A percentile compares a stretch with the other conserved stretches of the same genome.
These are phyloP conservation scores for Apiospora pterosperma DNA, from an alignment of 2,329 filamentous ascomycete species.

Conservation along the genomic window DNA sequence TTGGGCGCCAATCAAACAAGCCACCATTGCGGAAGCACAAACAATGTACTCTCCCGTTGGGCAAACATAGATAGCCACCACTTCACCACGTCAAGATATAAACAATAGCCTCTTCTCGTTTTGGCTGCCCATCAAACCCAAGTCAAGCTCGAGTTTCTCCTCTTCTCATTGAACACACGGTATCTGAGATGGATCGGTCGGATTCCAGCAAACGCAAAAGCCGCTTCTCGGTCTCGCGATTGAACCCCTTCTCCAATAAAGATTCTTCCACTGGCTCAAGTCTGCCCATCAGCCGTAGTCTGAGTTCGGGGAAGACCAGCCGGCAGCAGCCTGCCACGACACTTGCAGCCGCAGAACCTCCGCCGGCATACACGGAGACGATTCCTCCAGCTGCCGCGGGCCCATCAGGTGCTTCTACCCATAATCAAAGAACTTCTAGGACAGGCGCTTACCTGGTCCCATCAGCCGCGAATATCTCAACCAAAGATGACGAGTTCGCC, in stretches of 20 bases:
- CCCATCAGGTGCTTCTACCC: neutral
- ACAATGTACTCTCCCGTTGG: neutral
- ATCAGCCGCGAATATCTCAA: neutral
- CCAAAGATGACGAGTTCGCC: constrained; percentile 32
- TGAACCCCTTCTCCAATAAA: neutral
- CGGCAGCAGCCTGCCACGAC: neutral
- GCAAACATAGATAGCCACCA: too few relatives aligned
- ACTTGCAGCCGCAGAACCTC: neutral
- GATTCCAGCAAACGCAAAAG: neutral
- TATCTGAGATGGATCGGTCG: neutral
- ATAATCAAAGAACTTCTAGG: neutral
- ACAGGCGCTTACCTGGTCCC: constrained; percentile 1
- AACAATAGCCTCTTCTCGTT: too few relatives aligned
- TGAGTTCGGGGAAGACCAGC: too few relatives aligned
- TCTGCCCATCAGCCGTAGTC: neutral
- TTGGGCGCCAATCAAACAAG: neutral
- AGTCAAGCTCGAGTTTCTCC: too few relatives aligned
- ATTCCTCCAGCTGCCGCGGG: too few relatives aligned
- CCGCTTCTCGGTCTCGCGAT: neutral
- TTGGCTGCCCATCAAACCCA: too few relatives aligned
- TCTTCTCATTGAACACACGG: neutral
- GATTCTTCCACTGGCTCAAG: too few relatives aligned
- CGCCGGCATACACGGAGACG: neutral
- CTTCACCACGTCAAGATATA: too few relatives aligned
- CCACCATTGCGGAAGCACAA: neutral